These are phyloP conservation scores for Conringia planisiliqua DNA, from an alignment of 345 rosid species.

Conservation along the genomic window DNA sequence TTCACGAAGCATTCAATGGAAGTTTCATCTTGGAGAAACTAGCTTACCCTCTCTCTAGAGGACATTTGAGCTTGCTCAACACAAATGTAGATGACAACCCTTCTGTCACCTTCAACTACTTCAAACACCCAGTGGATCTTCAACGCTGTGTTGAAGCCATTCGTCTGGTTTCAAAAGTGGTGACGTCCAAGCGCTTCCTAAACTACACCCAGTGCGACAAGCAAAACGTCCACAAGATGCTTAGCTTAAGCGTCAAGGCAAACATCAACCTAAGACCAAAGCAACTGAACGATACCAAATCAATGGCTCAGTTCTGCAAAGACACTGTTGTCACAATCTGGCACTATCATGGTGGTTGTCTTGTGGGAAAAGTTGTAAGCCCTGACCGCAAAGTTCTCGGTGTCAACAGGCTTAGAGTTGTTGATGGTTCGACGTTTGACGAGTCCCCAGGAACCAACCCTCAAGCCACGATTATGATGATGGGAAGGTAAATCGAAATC, in stretches of 20 bases:
- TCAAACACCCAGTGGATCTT: constrained; percentile 70
- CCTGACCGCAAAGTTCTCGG: constrained; percentile 58
- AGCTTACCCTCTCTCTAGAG: constrained; percentile 62
- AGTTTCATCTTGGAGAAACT: constrained; percentile 93
- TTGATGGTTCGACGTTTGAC: constrained; percentile 75
- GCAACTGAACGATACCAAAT: constrained; percentile 72
- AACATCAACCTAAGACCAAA: constrained; percentile 79
- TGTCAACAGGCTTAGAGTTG: constrained; percentile 60
- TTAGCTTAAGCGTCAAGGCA: constrained; percentile 65
- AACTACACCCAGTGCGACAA: constrained; percentile 54
- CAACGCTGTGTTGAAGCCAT: constrained; percentile 68
- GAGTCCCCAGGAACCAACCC: constrained; percentile 98
- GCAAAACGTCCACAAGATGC: constrained; percentile 54
- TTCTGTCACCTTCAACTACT: constrained; percentile 84
- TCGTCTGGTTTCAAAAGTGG: constrained; percentile 54
- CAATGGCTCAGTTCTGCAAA: constrained; percentile 88
- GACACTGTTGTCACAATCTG: constrained; percentile 94
- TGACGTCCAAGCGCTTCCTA: constrained; percentile 57
- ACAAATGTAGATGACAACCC: constrained; percentile 83
- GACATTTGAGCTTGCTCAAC: constrained; percentile 61
- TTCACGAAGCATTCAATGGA: constrained; percentile 81
- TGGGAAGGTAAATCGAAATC: constrained; percentile 74
- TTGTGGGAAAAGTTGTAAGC: constrained; percentile 75
- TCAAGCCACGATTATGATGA: constrained; percentile 93
- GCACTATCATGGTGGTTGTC: constrained; percentile 98